phyloP scores from a whole-genome alignment of 169 alveolate genomes.

The Plasmodium knowlesi region DNA sequence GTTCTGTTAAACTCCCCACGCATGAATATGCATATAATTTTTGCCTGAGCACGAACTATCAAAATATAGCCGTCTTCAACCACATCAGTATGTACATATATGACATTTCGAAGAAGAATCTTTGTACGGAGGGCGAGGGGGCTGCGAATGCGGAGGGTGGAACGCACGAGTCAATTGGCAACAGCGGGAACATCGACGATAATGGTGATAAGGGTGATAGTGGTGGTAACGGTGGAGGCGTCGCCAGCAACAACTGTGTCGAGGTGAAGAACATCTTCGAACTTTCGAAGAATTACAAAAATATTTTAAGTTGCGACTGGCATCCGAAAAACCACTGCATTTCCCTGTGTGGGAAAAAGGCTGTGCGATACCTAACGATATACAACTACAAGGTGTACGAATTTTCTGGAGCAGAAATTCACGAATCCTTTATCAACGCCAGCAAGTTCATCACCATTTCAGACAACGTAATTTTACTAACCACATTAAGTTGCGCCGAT shows the following conservation, averaged over 20 bases:
- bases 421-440: slow-evolving; percentile 37
- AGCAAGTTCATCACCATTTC: slow-evolving; percentile 55
- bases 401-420: slow-evolving; percentile 51
- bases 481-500: slow-evolving; percentile 58
- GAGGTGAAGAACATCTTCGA: slow-evolving; percentile 43
- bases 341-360: slow-evolving; percentile 67
- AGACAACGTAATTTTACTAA: slow-evolving; percentile 43
- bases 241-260: neutral
- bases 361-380: slow-evolving; percentile 45
- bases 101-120: slow-evolving; percentile 24
- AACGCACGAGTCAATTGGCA: neutral
- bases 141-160: neutral
- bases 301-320: slow-evolving; percentile 62
- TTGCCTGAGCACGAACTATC: slow-evolving; percentile 63
- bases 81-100: slow-evolving; percentile 40
- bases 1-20: slow-evolving; percentile 36
- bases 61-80: slow-evolving; percentile 67
- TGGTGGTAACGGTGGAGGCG: neutral
- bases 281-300: slow-evolving; percentile 64
- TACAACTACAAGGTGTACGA: slow-evolving; percentile 69
- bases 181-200: neutral
- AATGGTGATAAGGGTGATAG: too few relatives aligned
- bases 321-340: slow-evolving; percentile 71
- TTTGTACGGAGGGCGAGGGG: neutral
- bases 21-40: slow-evolving; percentile 68